phyloP scores from a whole-genome alignment of 106 monocot genomes.

The Gastrodia elata region DNA sequence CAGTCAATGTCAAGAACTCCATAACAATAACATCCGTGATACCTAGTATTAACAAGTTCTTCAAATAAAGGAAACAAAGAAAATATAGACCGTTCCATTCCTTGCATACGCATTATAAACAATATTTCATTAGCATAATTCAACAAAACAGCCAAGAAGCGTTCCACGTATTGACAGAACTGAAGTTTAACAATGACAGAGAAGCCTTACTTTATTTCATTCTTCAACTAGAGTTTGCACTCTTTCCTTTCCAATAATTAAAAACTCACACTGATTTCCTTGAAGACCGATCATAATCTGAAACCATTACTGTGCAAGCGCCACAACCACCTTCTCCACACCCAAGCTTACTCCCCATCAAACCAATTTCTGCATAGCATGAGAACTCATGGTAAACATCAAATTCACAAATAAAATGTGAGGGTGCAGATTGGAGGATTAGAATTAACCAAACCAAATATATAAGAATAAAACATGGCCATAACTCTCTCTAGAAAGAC shows the following conservation, averaged over 20 bases:
- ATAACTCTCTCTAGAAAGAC: constrained; percentile 1
- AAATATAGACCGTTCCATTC: not conserved
- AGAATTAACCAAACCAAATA: not conserved
- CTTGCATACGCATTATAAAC: not conserved
- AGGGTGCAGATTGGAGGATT: not conserved
- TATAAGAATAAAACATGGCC: not conserved
- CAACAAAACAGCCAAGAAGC: not conserved
- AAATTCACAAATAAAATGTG: not conserved
- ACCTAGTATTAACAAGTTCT: not conserved
- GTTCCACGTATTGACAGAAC: not conserved
- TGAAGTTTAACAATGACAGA: not conserved
- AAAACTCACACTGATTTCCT: constrained; percentile 70
- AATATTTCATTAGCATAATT: not conserved
- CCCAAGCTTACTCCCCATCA: constrained; percentile 91
- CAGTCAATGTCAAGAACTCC: not conserved
- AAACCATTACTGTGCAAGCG: constrained; percentile 97
- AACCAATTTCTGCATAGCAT: constrained; percentile 43
- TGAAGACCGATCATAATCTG: constrained; percentile 47
- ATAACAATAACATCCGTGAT: not conserved
- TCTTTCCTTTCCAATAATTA: not conserved
- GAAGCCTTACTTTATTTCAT: not conserved
- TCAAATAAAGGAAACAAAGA: not conserved
- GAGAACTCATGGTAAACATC: not conserved
- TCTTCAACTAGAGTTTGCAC: not conserved
- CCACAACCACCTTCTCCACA: constrained; percentile 99